These are phyloP conservation scores for Chaetoscypha palmicola DNA, from an alignment of 2,329 filamentous ascomycete genomes.

Conservation along the genomic window DNA sequence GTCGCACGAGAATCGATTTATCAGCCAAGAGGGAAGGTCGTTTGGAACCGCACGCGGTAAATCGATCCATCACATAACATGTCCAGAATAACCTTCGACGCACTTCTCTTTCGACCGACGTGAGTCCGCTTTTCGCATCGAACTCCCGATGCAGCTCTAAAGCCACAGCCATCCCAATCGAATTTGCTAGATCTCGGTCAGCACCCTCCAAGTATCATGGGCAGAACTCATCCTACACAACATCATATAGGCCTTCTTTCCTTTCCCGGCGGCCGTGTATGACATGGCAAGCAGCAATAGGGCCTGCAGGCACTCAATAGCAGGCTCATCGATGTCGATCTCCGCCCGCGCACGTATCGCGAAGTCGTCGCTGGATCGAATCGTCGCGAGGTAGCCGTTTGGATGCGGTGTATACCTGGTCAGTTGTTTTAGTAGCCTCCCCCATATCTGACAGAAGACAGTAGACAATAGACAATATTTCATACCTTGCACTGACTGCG, in stretches of 20 bases:
- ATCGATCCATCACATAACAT: constrained; percentile 81
- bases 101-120: constrained; percentile 65
- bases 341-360: constrained; percentile 60
- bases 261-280: constrained; percentile 69
- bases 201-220: not conserved
- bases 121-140: constrained; percentile 53
- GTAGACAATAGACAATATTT: no score
- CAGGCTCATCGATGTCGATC: constrained; percentile 74
- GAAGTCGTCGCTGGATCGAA: constrained; percentile 65
- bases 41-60: constrained; percentile 72
- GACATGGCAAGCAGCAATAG: constrained; percentile 68
- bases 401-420: constrained; percentile 65
- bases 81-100: constrained; percentile 81
- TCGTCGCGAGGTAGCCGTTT: constrained; percentile 59
- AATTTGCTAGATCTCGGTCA: constrained; percentile 47
- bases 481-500: constrained; percentile 55
- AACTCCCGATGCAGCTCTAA: constrained; percentile 75
- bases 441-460: no score
- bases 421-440: no score
- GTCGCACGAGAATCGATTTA: constrained; percentile 64
- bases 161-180: constrained; percentile 76
- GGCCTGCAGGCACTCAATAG: constrained; percentile 69
- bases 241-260: constrained; percentile 83
- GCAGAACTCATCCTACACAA: constrained; percentile 50
- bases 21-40: constrained; percentile 75